Evolutionary conservation across 2,329 filamentous ascomycete species (phyloP).

Genomic region (Trichophyton equinum): DNA sequence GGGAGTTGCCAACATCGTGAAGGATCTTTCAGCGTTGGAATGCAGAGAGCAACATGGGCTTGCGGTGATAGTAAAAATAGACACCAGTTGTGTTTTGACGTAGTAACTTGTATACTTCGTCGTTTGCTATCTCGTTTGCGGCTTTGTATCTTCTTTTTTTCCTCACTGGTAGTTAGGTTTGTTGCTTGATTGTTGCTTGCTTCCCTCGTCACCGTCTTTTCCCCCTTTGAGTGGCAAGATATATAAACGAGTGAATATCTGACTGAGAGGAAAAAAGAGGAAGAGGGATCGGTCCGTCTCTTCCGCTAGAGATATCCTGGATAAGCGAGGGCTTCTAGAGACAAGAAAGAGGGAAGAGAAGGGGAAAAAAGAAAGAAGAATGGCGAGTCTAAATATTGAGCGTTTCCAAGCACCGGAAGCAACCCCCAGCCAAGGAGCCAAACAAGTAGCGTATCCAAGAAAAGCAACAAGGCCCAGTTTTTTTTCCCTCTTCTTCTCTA

Average conservation of each 20-base stretch:
- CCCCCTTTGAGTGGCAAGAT: background rate
- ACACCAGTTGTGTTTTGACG: background rate
- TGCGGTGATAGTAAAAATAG: background rate
- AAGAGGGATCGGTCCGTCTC: background rate
- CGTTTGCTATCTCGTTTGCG: background rate
- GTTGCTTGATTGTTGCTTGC: background rate
- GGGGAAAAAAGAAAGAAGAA: background rate
- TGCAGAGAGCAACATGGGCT: background rate
- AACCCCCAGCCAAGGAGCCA: background rate
- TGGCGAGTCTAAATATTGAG: background rate
- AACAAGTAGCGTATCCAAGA: conserved; percentile 2
- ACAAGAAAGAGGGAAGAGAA: background rate
- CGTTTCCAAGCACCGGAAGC: background rate
- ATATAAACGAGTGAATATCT: background rate
- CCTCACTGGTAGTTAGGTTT: background rate
- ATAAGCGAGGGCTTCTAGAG: background rate
- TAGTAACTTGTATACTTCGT: background rate
- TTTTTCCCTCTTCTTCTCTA: background rate
- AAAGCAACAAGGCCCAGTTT: conserved; percentile 3
- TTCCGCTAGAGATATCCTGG: background rate
- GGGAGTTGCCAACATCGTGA: conserved; percentile 25
- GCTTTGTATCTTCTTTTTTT: background rate
- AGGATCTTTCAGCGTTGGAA: background rate
- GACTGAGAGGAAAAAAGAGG: background rate
- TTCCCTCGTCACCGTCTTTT: background rate